Evolutionary conservation across 345 rosid species (phyloP), one percentile per base, ranked within the genome.

Genomic region (Gossypium sturtianum): DNA sequence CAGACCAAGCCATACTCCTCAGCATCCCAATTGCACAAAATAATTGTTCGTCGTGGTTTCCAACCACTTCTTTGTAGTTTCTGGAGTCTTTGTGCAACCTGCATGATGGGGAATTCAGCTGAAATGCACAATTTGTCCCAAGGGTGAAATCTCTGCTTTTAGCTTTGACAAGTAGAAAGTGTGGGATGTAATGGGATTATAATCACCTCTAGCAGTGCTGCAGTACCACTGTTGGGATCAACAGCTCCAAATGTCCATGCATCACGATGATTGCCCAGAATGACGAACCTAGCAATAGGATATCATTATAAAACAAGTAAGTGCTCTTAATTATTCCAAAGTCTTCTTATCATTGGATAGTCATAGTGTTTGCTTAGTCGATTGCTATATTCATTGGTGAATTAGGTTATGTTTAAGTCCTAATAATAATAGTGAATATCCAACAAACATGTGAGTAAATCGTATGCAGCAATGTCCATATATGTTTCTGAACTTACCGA

Each of bases 211-310:
- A 91, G 78, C 43, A 93, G 83, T 25, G 90, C 85, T 15, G 93
- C 98, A 47, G 97, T 90, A 19, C 91, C 98, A 45, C 98, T 93
- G 80, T 87, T 91, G 49, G 97, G 97, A 87, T 91, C 95, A 43
- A 85, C 98, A 3, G 97, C 93, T 66, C 98, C 98, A 61, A 88
- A 93, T 41, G 89, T 90, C 98, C 98, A 93, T 71, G 98, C 98
- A 79, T 91, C 98, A 43, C 97, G 81, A 80, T 93, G 98, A 83
- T 93, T 91, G 12, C 98, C 95, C 75, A 93, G 78, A 71, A 91
- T 74, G 67, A 91, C 85, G 73, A 81, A 93, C 75, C 98, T 93
- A 71, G 22, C 74, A 53, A 71, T 70, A 20, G 41, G 19, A n/a
- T 20, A 74, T 72, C 67, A 17, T 53, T 22, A 63, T 15, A 47